A percentile compares a stretch with the other conserved stretches of the same genome.
phyloP scores from a whole-genome alignment of 495 filamentous ascomycete species.

The Margaritispora aquatica region DNA sequence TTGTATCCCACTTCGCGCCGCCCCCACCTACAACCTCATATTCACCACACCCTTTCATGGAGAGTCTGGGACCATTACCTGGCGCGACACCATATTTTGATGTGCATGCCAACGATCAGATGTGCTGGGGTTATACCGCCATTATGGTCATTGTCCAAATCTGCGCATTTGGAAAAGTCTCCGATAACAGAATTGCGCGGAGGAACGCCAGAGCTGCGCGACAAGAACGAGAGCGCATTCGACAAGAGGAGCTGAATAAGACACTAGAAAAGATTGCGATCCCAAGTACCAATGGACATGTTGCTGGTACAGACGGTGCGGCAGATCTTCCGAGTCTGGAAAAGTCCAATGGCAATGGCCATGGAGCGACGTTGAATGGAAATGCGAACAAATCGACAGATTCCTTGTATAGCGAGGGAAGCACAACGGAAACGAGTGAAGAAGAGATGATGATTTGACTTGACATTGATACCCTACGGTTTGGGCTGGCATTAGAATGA shows the following conservation, averaged over 20 bases:
- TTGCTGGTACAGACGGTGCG: not conserved
- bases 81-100: constrained; percentile 26
- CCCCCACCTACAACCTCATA: constrained; percentile 21
- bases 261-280: not conserved
- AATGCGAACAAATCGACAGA: not conserved
- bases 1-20: constrained; percentile 28
- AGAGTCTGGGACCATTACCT: constrained; percentile 26
- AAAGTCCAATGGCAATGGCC: not conserved
- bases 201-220: constrained; percentile 10
- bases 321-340: not conserved
- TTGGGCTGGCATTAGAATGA: constrained; percentile 3
- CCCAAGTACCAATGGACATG: not conserved
- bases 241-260: constrained; percentile 14
- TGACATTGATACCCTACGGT: constrained; percentile 8
- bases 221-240: constrained; percentile 12
- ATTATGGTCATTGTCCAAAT: constrained; percentile 24
- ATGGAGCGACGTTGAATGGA: not conserved
- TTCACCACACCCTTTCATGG: constrained; percentile 26
- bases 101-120: constrained; percentile 28
- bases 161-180: constrained; percentile 19
- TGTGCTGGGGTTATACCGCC: constrained; percentile 34
- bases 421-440: constrained; percentile 22
- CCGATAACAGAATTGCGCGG: constrained; percentile 18
- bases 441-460: constrained; percentile 21
- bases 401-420: constrained; percentile 9